These are phyloP conservation scores for Isabelozyma gotoi DNA, from an alignment of 805 yeast genomes.

Conservation along the genomic window DNA sequence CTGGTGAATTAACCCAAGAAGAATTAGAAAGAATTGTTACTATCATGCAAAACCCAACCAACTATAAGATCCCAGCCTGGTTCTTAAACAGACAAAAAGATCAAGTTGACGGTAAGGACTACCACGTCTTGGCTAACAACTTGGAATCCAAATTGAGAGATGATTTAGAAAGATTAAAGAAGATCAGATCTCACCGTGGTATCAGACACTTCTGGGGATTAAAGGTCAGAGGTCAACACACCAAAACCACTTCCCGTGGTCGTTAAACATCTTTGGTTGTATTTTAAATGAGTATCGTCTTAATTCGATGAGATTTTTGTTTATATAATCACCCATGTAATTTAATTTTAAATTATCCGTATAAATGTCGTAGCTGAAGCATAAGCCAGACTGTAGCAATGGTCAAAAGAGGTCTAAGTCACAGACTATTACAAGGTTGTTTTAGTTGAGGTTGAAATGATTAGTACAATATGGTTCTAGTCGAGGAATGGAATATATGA, in stretches of 20 bases:
- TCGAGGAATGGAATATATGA: background rate
- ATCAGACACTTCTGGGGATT: constrained; percentile 99
- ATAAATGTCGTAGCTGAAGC: background rate
- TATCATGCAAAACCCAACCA: constrained; percentile 99
- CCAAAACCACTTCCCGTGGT: constrained; percentile 99
- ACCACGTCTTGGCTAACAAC: constrained; percentile 98
- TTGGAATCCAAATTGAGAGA: constrained; percentile 99
- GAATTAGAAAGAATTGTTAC: constrained; percentile 99
- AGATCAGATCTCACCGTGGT: constrained; percentile 99
- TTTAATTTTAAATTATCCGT: constrained; percentile 1
- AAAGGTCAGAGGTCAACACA: constrained; percentile 99
- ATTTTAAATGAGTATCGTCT: background rate
- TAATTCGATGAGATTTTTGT: background rate
- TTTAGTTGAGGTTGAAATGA: too few species aligned
- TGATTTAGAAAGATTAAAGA: constrained; percentile 99
- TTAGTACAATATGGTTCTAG: too few species aligned
- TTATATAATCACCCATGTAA: constrained; percentile 1
- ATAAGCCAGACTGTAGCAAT: too few species aligned
- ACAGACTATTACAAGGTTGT: too few species aligned
- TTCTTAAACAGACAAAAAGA: constrained; percentile 99
- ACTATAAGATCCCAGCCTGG: constrained; percentile 99
- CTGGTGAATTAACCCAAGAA: constrained; percentile 99
- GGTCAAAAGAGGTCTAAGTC: too few species aligned
- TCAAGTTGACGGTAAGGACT: constrained; percentile 97
- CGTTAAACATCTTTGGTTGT: constrained; percentile 27